phyloP scores from a whole-genome alignment of 2,329 filamentous ascomycete genomes.

The Ceratocystis harringtonii region DNA sequence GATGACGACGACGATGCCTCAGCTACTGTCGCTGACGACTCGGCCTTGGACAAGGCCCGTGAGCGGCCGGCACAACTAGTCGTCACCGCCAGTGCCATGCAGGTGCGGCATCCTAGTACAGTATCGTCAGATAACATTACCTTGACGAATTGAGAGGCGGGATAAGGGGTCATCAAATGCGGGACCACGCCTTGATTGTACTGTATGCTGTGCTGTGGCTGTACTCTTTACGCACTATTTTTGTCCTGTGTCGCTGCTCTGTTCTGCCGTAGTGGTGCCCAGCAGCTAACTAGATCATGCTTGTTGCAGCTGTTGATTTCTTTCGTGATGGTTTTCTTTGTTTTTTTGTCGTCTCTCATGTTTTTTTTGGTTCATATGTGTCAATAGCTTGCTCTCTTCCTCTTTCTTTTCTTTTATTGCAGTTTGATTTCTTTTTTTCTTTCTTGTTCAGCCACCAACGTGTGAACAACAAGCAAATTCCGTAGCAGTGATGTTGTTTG shows the following conservation, averaged over 20 bases:
- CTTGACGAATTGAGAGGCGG: slow-evolving; percentile 3
- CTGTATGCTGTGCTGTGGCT: background rate
- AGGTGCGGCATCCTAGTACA: slow-evolving; percentile 4
- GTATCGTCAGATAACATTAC: slow-evolving; percentile 6
- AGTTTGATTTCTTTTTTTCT: background rate
- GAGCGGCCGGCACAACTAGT: background rate
- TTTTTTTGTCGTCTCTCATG: slow-evolving; percentile 12
- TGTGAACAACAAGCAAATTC: background rate
- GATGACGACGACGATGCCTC: background rate
- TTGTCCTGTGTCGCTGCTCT: no score
- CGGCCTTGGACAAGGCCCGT: background rate
- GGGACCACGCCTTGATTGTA: background rate
- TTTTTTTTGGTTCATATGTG: background rate
- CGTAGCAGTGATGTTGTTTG: background rate
- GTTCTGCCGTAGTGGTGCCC: no score
- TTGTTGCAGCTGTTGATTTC: background rate
- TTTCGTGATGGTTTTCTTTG: slow-evolving; percentile 14
- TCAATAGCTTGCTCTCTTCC: background rate
- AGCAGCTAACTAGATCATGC: background rate
- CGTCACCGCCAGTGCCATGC: background rate
- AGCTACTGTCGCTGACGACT: background rate
- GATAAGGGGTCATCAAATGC: background rate
- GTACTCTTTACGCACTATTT: no score
- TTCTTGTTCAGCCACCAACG: background rate
- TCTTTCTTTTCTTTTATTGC: background rate